Percentiles rank a stretch among this genome's conserved stretches.
These are phyloP conservation scores for Tagetes erecta DNA, from an alignment of 129 eudicot genomes.

Conservation along the genomic window DNA sequence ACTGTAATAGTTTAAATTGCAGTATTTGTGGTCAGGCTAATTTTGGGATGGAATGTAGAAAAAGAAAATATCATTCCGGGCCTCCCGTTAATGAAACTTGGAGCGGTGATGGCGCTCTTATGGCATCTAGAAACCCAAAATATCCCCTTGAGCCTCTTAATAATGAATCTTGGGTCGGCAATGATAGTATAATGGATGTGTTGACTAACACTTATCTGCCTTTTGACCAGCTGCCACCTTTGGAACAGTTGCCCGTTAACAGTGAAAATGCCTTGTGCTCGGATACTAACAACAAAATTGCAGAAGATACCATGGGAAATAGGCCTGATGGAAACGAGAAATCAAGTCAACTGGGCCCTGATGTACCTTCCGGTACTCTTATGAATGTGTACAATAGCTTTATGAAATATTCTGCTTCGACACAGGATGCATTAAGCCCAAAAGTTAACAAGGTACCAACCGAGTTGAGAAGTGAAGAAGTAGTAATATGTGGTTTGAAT, in stretches of 20 bases:
- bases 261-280: not conserved
- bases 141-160: not conserved
- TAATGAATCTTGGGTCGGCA: not conserved
- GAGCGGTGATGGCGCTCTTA: conserved; percentile 13
- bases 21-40: conserved; percentile 39
- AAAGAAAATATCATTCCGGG: conserved; percentile 20
- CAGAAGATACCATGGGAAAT: conserved; percentile 8
- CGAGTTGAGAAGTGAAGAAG: conserved; percentile 26
- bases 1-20: conserved; percentile 37
- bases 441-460: not conserved
- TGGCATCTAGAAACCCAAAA: conserved; percentile 30
- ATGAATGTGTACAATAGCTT: conserved; percentile 8
- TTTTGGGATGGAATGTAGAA: conserved; percentile 19
- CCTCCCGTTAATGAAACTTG: conserved; percentile 5
- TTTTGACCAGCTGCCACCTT: conserved; percentile 24
- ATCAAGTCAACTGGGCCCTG: not conserved
- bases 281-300: conserved; percentile 2
- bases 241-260: conserved; percentile 23
- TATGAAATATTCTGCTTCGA: not conserved
- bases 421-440: not conserved
- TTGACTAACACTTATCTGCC: not conserved
- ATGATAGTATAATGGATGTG: conserved; percentile 19
- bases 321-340: conserved; percentile 7
- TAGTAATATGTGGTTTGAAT: conserved; percentile 23
- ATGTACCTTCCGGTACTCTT: conserved; percentile 4